These are phyloP conservation scores for Xylariaceae sp. DNA, from an alignment of 2,329 filamentous ascomycete species.

Conservation along the genomic window DNA sequence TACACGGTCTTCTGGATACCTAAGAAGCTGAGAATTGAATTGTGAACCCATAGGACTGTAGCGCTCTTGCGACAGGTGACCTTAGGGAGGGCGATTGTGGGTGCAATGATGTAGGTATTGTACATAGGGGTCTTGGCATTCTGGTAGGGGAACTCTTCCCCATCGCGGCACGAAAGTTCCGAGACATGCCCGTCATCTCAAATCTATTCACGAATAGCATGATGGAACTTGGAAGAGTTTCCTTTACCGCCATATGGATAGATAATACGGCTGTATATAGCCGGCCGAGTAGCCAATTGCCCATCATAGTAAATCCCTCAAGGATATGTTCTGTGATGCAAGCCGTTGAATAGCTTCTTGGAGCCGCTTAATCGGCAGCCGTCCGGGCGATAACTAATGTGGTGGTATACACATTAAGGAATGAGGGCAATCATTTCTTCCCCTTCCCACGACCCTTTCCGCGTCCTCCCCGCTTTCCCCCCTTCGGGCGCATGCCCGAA, in stretches of 20 bases:
- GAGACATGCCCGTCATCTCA: too few species aligned
- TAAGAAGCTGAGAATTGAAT: not conserved
- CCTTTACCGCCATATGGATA: too few species aligned
- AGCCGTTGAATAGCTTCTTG: not conserved
- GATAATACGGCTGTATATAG: too few species aligned
- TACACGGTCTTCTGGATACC: not conserved
- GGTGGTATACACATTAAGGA: not conserved
- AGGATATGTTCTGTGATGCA: not conserved
- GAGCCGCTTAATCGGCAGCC: too few species aligned
- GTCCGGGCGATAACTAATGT: not conserved
- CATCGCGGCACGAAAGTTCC: too few species aligned
- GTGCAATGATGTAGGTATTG: too few species aligned
- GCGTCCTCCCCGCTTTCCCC: conserved; percentile 23
- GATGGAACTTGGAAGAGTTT: too few species aligned
- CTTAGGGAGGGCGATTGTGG: not conserved
- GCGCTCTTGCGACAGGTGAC: not conserved
- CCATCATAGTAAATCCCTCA: too few species aligned
- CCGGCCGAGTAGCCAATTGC: too few species aligned
- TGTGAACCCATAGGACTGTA: not conserved
- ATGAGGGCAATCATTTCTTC: conserved; percentile 8
- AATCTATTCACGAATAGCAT: too few species aligned
- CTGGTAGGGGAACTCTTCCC: too few species aligned
- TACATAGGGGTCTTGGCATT: too few species aligned
- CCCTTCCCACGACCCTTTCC: conserved; percentile 20
- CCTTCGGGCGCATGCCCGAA: conserved; percentile 36